phyloP scores from a whole-genome alignment of 768 basidiomycete species.

The Omphalotus guepiniiformis region DNA sequence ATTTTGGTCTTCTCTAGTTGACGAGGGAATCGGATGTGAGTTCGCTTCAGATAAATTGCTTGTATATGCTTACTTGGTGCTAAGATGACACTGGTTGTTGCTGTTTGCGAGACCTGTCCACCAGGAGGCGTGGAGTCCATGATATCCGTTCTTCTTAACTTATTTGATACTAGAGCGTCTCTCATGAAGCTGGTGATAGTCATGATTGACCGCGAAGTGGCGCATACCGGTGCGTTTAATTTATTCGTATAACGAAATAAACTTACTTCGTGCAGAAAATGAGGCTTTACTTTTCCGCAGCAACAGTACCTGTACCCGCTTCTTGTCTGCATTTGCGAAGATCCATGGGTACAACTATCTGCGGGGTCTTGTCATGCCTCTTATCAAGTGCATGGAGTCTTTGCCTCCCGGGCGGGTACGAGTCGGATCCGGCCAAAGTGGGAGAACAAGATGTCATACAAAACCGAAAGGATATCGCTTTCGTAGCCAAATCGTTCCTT shows the following conservation, averaged over 20 bases:
- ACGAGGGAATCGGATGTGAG: conserved; percentile 72
- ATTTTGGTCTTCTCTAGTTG: conserved; percentile 37
- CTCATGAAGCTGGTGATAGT: conserved; percentile 72
- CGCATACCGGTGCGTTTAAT: conserved; percentile 55
- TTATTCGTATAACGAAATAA: too few species aligned
- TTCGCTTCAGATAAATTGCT: background rate
- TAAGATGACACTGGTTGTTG: conserved; percentile 77
- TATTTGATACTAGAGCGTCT: conserved; percentile 75
- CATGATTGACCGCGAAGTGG: conserved; percentile 84
- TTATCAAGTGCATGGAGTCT: conserved; percentile 69
- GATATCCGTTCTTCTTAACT: conserved; percentile 78
- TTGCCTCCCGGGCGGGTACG: conserved; percentile 75
- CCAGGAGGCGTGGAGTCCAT: conserved; percentile 76
- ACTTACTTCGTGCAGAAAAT: conserved; percentile 52
- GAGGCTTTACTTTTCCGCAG: conserved; percentile 83
- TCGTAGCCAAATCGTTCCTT: conserved; percentile 72
- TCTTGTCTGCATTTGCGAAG: conserved; percentile 81
- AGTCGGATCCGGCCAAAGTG: conserved; percentile 67
- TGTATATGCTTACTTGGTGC: background rate
- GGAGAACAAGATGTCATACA: conserved; percentile 55
- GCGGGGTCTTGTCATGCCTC: conserved; percentile 70
- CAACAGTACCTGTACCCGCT: conserved; percentile 83
- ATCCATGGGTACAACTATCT: conserved; percentile 92
- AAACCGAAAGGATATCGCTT: conserved; percentile 68
- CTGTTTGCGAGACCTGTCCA: conserved; percentile 86